These are phyloP conservation scores for Bacterosira constricta DNA, from an alignment of 108 stramenopile species.

Conservation along the genomic window DNA sequence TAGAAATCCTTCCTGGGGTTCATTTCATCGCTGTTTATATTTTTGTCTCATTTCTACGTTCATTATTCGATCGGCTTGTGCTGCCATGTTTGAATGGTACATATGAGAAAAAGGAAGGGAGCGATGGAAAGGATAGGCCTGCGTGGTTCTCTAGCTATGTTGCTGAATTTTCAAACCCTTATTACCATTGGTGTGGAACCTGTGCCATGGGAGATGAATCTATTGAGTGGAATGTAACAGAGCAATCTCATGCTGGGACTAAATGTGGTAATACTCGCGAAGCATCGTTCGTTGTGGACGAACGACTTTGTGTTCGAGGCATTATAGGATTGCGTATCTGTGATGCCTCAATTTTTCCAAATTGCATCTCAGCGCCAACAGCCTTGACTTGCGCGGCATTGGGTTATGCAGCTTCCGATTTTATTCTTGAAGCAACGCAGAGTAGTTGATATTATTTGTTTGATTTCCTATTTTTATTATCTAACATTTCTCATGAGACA, in stretches of 20 bases:
- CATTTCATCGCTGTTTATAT: background rate
- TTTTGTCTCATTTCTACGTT: slow-evolving; percentile 1
- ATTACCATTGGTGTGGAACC: slow-evolving; percentile 81
- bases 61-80: background rate
- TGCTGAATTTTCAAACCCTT: slow-evolving; percentile 61
- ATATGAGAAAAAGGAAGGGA: background rate
- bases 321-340: slow-evolving; percentile 57
- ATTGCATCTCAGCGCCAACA: slow-evolving; percentile 58
- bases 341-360: slow-evolving; percentile 78
- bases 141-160: slow-evolving; percentile 48
- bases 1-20: slow-evolving; percentile 36
- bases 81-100: background rate
- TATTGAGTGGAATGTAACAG: background rate
- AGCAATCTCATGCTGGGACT: background rate
- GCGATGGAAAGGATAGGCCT: background rate
- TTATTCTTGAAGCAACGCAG: slow-evolving; percentile 10
- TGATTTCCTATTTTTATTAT: no score
- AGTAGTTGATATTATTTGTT: no score
- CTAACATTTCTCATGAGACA: no score
- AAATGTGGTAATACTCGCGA: background rate
- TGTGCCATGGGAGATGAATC: slow-evolving; percentile 59
- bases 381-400: slow-evolving; percentile 77
- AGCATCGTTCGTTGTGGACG: slow-evolving; percentile 59
- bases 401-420: slow-evolving; percentile 52
- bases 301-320: slow-evolving; percentile 49